Conservation (phyloP, 2,329 filamentous ascomycete genomes). For the Xylariaceae sp. region DNA sequence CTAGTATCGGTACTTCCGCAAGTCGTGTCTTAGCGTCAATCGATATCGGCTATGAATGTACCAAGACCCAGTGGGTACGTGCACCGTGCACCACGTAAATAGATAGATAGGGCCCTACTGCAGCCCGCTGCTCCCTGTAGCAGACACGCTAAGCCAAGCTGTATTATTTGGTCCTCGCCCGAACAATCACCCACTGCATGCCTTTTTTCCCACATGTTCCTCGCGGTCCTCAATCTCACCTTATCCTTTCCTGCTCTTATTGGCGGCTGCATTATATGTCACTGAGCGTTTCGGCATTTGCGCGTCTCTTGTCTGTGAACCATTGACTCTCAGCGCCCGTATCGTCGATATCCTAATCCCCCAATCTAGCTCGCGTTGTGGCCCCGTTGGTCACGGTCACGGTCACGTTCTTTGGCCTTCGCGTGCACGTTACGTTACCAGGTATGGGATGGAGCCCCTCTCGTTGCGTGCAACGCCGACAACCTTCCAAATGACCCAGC, state of each 20-base stretch:
- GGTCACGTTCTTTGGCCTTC: constrained; percentile 27
- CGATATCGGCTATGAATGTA: too few species aligned
- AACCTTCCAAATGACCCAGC: neutral
- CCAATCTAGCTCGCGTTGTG: constrained; percentile 23
- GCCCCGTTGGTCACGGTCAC: constrained; percentile 24
- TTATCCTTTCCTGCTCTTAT: constrained; percentile 12
- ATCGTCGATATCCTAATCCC: constrained; percentile 22
- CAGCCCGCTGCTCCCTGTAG: neutral
- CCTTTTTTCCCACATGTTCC: constrained; percentile 3
- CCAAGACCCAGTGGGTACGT: neutral
- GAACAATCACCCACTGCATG: constrained; percentile 1
- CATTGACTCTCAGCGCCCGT: constrained; percentile 13
- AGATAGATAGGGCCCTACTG: too few species aligned
- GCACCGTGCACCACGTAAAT: too few species aligned
- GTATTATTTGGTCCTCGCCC: constrained; percentile 11
- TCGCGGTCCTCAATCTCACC: neutral
- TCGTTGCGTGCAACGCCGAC: neutral
- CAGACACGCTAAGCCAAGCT: neutral
- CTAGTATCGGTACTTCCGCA: neutral
- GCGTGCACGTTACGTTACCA: constrained; percentile 17
- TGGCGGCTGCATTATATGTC: constrained; percentile 16
- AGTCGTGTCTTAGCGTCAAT: too few species aligned
- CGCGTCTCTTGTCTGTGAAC: constrained; percentile 22
- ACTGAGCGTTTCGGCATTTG: constrained; percentile 4
- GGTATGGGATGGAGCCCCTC: constrained; percentile 17